Conservation (phyloP, 225 moss, liverwort and hornwort species). For the Anthoceros angustus region DNA sequence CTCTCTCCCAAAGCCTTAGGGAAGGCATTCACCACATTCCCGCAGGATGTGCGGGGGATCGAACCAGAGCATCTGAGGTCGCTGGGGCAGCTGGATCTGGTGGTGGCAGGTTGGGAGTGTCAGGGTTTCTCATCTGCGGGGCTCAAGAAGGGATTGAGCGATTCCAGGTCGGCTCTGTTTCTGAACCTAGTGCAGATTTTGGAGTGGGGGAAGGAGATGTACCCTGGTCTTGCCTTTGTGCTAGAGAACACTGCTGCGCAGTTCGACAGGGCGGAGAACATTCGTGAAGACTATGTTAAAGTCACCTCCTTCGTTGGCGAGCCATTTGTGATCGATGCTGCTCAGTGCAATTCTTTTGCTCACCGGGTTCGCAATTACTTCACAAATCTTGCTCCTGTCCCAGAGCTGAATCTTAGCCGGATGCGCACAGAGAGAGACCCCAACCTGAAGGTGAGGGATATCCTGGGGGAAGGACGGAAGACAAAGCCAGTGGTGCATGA, state of each 20-base stretch:
- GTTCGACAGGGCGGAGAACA: neutral
- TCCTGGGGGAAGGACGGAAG: neutral
- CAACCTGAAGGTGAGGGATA: neutral
- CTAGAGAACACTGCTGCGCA: slow-evolving; percentile 9
- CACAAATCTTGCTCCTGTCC: neutral
- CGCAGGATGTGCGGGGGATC: slow-evolving; percentile 5
- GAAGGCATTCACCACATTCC: neutral
- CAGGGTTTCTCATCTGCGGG: slow-evolving; percentile 8
- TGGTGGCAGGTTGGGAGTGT: slow-evolving; percentile 7
- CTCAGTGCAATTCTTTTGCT: neutral
- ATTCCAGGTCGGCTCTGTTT: neutral
- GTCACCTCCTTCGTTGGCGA: neutral
- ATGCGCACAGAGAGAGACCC: neutral
- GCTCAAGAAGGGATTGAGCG: neutral
- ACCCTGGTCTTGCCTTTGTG: neutral
- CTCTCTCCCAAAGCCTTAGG: slow-evolving; percentile 1
- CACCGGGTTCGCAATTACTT: neutral
- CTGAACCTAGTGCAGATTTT: neutral
- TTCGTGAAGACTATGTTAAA: neutral
- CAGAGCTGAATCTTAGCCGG: neutral
- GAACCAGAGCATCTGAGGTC: neutral
- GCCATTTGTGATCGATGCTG: neutral
- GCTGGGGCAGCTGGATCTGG: neutral
- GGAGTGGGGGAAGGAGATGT: slow-evolving; percentile 7
- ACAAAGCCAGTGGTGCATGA: too few species aligned